A percentile compares a stretch with the other conserved stretches of the same genome.
Evolutionary conservation across 2,329 filamentous ascomycete genomes (phyloP).

Genomic region (Periconia sp.): DNA sequence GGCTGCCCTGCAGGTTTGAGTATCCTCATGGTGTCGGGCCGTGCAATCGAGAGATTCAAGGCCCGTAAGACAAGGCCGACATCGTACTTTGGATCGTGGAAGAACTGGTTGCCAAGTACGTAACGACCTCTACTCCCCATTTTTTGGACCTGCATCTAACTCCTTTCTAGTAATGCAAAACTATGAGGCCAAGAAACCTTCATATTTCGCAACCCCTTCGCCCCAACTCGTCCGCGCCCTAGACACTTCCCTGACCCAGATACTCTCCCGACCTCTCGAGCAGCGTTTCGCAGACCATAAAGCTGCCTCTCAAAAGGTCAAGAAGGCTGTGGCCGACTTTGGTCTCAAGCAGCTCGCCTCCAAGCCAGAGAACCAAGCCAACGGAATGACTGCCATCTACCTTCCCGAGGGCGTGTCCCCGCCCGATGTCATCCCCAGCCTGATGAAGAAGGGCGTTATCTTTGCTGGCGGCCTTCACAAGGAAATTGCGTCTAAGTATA

Average conservation of each 20-base stretch:
- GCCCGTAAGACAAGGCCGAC: conserved; percentile 77
- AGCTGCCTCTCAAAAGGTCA: conserved; percentile 79
- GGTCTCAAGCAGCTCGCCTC: conserved; percentile 85
- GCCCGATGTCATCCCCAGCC: conserved; percentile 79
- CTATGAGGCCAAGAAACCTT: conserved; percentile 96
- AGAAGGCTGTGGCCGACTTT: conserved; percentile 76
- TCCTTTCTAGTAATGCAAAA: conserved; percentile 81
- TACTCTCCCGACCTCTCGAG: conserved; percentile 75
- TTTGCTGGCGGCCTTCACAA: conserved; percentile 96
- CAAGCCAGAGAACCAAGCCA: conserved; percentile 87
- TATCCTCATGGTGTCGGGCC: conserved; percentile 90
- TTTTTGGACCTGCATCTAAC: conserved; percentile 6
- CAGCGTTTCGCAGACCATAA: conserved; percentile 83
- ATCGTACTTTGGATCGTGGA: conserved; percentile 94
- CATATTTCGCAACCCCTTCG: conserved; percentile 95
- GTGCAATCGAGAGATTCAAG: conserved; percentile 80
- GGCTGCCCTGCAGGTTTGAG: conserved; percentile 91
- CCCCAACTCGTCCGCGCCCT: conserved; percentile 92
- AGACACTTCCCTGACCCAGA: conserved; percentile 84
- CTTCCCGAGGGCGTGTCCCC: conserved; percentile 81
- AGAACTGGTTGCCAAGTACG: conserved; percentile 91
- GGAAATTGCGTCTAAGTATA: conserved; percentile 90
- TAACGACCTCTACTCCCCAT: background rate
- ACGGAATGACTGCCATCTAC: conserved; percentile 98
- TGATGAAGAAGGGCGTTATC: conserved; percentile 84